These are phyloP conservation scores for Artemisia annua DNA, from an alignment of 129 eudicot species.

Conservation along the genomic window DNA sequence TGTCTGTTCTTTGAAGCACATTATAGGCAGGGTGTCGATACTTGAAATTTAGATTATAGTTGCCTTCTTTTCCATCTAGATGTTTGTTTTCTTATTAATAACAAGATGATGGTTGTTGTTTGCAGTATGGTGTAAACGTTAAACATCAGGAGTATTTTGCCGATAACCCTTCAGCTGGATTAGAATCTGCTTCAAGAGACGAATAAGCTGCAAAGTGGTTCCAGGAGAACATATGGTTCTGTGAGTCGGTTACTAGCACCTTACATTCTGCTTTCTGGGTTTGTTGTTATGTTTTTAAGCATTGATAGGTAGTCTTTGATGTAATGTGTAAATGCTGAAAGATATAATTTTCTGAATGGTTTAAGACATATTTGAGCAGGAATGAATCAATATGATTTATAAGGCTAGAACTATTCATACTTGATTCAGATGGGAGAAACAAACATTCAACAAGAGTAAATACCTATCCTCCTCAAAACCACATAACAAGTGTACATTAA, in stretches of 20 bases:
- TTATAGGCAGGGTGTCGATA: neutral
- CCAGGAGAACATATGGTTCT: neutral
- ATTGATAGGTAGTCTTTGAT: neutral
- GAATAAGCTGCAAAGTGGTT: slow-evolving; percentile 41
- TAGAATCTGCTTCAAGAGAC: slow-evolving; percentile 73
- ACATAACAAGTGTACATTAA: neutral
- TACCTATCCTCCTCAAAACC: neutral
- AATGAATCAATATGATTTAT: neutral
- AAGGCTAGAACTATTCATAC: neutral
- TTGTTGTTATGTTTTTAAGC: slow-evolving; percentile 1
- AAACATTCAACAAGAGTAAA: neutral
- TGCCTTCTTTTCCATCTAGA: neutral
- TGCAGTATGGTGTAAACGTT: slow-evolving; percentile 88
- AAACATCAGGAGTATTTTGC: slow-evolving; percentile 96
- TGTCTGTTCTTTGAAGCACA: too few species aligned
- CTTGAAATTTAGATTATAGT: neutral
- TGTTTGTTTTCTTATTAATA: neutral
- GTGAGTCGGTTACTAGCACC: slow-evolving; percentile 2
- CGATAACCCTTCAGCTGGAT: slow-evolving; percentile 89
- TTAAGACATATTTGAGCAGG: neutral
- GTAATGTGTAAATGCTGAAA: slow-evolving; percentile 11
- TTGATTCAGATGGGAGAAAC: neutral
- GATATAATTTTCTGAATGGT: slow-evolving; percentile 9
- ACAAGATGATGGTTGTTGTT: slow-evolving; percentile 2
- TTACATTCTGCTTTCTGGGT: slow-evolving; percentile 1